Evolutionary conservation across 2,329 filamentous ascomycete species (phyloP).

Genomic region (Fusarium multiceps): DNA sequence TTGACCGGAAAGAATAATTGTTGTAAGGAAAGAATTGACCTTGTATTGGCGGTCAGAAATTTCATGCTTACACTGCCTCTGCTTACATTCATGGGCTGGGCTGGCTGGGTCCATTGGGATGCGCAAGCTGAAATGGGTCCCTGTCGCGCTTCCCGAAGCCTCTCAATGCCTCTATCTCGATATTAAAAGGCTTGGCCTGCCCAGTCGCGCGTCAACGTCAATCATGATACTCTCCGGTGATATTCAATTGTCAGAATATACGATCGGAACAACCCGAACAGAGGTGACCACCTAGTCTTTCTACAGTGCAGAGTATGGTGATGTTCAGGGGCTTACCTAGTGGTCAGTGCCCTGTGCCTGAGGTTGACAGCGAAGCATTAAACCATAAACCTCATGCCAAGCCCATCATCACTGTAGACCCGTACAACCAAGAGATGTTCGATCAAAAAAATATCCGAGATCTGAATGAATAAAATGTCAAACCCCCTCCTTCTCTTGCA

Average conservation of each 20-base stretch:
- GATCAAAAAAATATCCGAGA: constrained; percentile 13
- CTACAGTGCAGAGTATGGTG: background rate
- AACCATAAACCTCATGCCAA: constrained; percentile 23
- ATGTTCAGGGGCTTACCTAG: constrained; percentile 14
- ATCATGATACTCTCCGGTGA: background rate
- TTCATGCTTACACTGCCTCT: constrained; percentile 11
- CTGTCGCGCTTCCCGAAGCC: constrained; percentile 15
- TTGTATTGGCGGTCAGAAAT: constrained; percentile 7
- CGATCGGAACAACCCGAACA: constrained; percentile 4
- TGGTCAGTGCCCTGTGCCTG: constrained; percentile 29
- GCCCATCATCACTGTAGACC: constrained; percentile 4
- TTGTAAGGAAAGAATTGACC: too few relatives aligned
- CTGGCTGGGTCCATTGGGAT: background rate
- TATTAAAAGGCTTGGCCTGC: background rate
- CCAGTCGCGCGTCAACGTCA: background rate
- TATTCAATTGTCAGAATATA: background rate
- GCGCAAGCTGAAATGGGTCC: constrained; percentile 7
- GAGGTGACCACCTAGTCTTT: background rate
- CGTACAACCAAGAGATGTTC: background rate
- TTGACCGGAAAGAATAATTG: background rate
- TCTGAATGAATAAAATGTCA: constrained; percentile 17
- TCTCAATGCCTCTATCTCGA: constrained; percentile 3
- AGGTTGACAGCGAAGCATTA: constrained; percentile 25
- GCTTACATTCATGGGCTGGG: constrained; percentile 8
- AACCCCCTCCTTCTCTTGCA: background rate